Base-by-base conservation (phyloP, 441 rosid species). In the Erysimum pusillum region DNA sequence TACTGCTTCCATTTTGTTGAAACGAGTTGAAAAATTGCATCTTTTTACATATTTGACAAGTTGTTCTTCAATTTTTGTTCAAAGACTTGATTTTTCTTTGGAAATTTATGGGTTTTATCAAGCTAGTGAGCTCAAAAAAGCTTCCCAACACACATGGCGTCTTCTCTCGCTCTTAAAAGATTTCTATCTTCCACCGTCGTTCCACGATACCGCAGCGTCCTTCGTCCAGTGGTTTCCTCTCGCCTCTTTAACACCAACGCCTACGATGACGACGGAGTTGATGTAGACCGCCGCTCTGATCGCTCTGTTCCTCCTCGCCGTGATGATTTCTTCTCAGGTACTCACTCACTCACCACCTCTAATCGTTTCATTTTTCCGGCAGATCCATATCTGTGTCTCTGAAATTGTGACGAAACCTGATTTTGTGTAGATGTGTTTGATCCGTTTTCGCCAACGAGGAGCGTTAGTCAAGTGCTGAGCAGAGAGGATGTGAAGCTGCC, bases 401-500 rank as follows among this genome's bases (percentile, higher is more conserved):
- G 1, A 35, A 9, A 11, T 36, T 5, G 0, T 39, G 5, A 20
- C 5, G 0, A 20, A 61, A 61, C 4, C 5, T 60, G 12, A 5
- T 53, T 12, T 5, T 34, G 61, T 54, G 49, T 65, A 89, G 97
- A 89, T 67, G 85, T 80, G 38, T 75, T 88, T 7, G 93, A 86
- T 52, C 90, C 92, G 3, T 85, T 90, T 9, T 83, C 83, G 0
- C 88, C 94, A 5, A 73, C 87, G 0, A 83, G 91, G 75, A 90
- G 87, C 44, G 71, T 90, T 3, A 82, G 85, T 67, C 95, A 90
- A 63, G 85, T 90, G 34, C 75, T 90, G 15, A 84, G 82, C 14
- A 90, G 76, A 76, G 94, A 88, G 74, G 87, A 90, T 32, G 94
- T 90, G 71, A 85, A 87, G 79, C 80, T 89, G 70, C 87, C 90